phyloP scores from a whole-genome alignment of 345 rosid genomes.

The Isatis tinctoria region DNA sequence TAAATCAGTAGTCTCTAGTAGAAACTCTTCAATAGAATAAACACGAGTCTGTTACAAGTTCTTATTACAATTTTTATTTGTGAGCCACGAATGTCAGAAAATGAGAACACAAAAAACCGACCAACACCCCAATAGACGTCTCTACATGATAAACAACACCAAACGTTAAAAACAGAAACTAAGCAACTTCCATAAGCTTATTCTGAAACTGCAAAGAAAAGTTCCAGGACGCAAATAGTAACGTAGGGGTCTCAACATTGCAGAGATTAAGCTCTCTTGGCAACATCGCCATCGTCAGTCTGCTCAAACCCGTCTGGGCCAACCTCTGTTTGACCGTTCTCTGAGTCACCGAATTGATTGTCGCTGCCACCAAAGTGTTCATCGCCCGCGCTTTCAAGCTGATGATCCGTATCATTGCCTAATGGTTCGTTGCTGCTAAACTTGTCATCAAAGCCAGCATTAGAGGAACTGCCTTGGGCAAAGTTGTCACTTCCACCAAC shows the following conservation, averaged over 20 bases:
- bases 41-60: neutral
- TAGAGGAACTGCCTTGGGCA: slow-evolving; percentile 34
- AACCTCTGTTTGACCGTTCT: slow-evolving; percentile 24
- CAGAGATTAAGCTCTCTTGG: slow-evolving; percentile 59
- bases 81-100: slow-evolving; percentile 6
- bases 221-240: slow-evolving; percentile 9
- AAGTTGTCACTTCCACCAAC: slow-evolving; percentile 33
- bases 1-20: neutral
- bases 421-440: slow-evolving; percentile 25
- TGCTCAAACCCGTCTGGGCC: slow-evolving; percentile 33
- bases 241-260: neutral
- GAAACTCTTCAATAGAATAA: neutral
- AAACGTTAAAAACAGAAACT: neutral
- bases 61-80: slow-evolving; percentile 18
- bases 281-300: slow-evolving; percentile 45
- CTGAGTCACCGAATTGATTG: slow-evolving; percentile 35
- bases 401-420: slow-evolving; percentile 22
- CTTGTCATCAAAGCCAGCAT: slow-evolving; percentile 26
- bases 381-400: slow-evolving; percentile 12
- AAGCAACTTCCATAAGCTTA: slow-evolving; percentile 10
- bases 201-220: slow-evolving; percentile 16
- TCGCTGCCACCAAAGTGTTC: slow-evolving; percentile 26
- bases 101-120: neutral
- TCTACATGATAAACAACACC: slow-evolving; percentile 8
- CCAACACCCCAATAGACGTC: slow-evolving; percentile 9